Evolutionary conservation across 345 rosid genomes (phyloP).

Genomic region (Anastatica hierochuntica): DNA sequence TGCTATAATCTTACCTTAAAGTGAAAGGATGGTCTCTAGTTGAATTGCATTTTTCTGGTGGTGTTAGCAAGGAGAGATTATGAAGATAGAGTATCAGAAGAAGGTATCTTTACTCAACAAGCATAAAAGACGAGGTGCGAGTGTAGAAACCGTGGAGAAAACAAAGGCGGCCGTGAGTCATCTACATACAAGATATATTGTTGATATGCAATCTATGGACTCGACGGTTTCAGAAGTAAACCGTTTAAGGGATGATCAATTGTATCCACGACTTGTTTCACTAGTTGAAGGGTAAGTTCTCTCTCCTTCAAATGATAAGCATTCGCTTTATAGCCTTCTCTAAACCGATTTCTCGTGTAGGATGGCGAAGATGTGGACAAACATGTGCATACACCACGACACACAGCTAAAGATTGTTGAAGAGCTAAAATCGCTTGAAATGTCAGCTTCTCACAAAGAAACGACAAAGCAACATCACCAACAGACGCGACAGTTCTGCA

Average conservation of each 20-base stretch:
- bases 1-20: no score
- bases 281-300: slow-evolving; percentile 67
- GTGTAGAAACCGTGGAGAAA: slow-evolving; percentile 79
- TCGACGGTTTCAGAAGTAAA: slow-evolving; percentile 87
- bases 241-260: slow-evolving; percentile 71
- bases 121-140: slow-evolving; percentile 71
- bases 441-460: slow-evolving; percentile 47
- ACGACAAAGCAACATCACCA: slow-evolving; percentile 71
- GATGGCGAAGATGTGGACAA: slow-evolving; percentile 87
- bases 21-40: background rate
- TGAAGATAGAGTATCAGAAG: slow-evolving; percentile 89
- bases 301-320: slow-evolving; percentile 2
- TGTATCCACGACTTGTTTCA: slow-evolving; percentile 71
- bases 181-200: slow-evolving; percentile 83
- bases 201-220: slow-evolving; percentile 98
- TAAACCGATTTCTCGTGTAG: slow-evolving; percentile 27
- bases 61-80: slow-evolving; percentile 83
- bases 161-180: slow-evolving; percentile 90
- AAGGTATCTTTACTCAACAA: slow-evolving; percentile 61
- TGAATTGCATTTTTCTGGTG: background rate
- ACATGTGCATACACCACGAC: slow-evolving; percentile 57
- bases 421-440: slow-evolving; percentile 59
- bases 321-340: background rate
- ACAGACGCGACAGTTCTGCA: slow-evolving; percentile 54
- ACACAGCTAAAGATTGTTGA: slow-evolving; percentile 55